These are phyloP conservation scores for Pulveroboletus sp. DNA, from an alignment of 768 basidiomycete genomes.

Conservation along the genomic window DNA sequence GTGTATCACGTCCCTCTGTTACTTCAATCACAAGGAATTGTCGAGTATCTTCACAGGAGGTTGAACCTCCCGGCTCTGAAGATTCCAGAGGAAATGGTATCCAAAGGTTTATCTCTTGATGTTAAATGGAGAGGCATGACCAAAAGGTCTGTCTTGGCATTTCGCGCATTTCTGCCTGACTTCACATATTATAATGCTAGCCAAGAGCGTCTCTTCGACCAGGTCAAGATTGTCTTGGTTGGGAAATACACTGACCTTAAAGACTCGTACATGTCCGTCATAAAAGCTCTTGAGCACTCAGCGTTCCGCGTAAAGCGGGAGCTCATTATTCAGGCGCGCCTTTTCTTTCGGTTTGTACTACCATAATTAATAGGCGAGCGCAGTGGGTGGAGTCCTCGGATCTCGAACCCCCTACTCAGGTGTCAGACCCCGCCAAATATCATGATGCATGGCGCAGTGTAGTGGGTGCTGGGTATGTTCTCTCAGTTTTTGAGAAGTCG, in stretches of 20 bases:
- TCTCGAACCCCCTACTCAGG: slow-evolving; percentile 79
- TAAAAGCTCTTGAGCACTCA: slow-evolving; percentile 95
- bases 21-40: slow-evolving; percentile 88
- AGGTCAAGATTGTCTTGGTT: slow-evolving; percentile 86
- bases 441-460: slow-evolving; percentile 95
- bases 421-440: slow-evolving; percentile 79
- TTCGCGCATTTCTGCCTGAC: background rate
- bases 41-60: slow-evolving; percentile 77
- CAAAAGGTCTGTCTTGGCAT: slow-evolving; percentile 51
- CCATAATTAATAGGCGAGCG: slow-evolving; percentile 3
- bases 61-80: slow-evolving; percentile 65
- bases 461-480: slow-evolving; percentile 78
- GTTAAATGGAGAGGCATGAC: slow-evolving; percentile 83
- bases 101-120: slow-evolving; percentile 64
- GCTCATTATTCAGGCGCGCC: slow-evolving; percentile 71
- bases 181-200: slow-evolving; percentile 38
- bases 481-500: background rate
- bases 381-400: slow-evolving; percentile 98
- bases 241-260: slow-evolving; percentile 97
- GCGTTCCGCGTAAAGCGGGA: slow-evolving; percentile 89
- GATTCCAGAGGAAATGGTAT: slow-evolving; percentile 53
- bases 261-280: slow-evolving; percentile 98
- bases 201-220: slow-evolving; percentile 91
- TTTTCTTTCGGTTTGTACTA: background rate
- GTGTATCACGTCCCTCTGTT: slow-evolving; percentile 97